These are phyloP conservation scores for Limonium bicolor DNA, from an alignment of 148 eudicot genomes.

Conservation along the genomic window DNA sequence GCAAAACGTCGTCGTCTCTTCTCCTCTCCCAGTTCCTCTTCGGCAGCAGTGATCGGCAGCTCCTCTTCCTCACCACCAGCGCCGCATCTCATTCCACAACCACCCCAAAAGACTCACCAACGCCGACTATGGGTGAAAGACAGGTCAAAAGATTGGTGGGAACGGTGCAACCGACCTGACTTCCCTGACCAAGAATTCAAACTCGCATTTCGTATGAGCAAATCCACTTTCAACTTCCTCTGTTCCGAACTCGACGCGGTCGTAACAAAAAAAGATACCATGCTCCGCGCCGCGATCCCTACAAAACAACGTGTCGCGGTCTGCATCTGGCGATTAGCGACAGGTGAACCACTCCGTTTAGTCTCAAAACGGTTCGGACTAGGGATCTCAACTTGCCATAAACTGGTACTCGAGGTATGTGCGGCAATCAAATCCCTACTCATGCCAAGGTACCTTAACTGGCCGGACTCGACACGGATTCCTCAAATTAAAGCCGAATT, in stretches of 20 bases:
- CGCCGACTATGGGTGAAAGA: slow-evolving; percentile 64
- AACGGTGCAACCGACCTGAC: slow-evolving; percentile 35
- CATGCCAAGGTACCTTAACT: slow-evolving; percentile 42
- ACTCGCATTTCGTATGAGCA: slow-evolving; percentile 50
- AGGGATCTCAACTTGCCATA: slow-evolving; percentile 76
- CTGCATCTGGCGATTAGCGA: slow-evolving; percentile 65
- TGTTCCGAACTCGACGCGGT: slow-evolving; percentile 42
- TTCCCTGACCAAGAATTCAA: slow-evolving; percentile 50
- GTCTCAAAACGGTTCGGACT: slow-evolving; percentile 60
- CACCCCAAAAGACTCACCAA: slow-evolving; percentile 4
- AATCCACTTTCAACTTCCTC: slow-evolving; percentile 40
- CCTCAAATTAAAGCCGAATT: slow-evolving; percentile 15
- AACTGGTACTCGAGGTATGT: slow-evolving; percentile 56
- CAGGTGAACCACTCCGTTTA: slow-evolving; percentile 61
- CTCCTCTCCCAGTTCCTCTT: not conserved
- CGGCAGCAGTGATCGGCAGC: not conserved
- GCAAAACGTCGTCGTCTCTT: not conserved
- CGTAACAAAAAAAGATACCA: slow-evolving; percentile 48
- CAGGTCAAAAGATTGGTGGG: slow-evolving; percentile 80
- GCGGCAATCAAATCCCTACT: slow-evolving; percentile 32
- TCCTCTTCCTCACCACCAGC: no score
- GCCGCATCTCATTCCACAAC: not conserved
- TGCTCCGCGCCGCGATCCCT: slow-evolving; percentile 58
- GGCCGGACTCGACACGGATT: slow-evolving; percentile 43
- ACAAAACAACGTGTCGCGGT: slow-evolving; percentile 71